Percentiles rank a stretch among this genome's conserved stretches.
These are phyloP conservation scores for Chaetothyriales sp. DNA, from an alignment of 2,329 filamentous ascomycete genomes.

Conservation along the genomic window DNA sequence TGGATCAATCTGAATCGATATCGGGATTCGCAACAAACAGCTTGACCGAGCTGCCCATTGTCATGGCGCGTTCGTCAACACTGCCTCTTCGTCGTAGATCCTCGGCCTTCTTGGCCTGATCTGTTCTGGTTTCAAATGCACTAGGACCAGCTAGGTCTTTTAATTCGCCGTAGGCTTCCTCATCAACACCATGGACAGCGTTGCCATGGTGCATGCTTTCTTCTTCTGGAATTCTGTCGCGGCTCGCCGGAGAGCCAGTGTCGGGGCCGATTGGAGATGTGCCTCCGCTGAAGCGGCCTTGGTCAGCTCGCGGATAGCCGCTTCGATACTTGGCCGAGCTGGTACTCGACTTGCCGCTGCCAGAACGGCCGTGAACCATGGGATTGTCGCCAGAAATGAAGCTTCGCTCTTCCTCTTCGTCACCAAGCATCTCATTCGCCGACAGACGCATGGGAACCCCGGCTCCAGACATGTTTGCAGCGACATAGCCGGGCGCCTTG, in stretches of 20 bases:
- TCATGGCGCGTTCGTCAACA: conserved; percentile 34
- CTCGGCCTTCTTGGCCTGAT: conserved; percentile 28
- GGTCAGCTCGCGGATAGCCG: conserved; percentile 28
- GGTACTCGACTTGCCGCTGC: conserved; percentile 44
- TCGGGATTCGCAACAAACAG: conserved; percentile 36
- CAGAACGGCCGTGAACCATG: conserved; percentile 37
- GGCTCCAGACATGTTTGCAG: conserved; percentile 57
- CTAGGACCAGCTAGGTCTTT: conserved; percentile 35
- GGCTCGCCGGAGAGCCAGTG: conserved; percentile 11
- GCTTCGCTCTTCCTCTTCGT: conserved; percentile 53
- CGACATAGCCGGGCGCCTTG: conserved; percentile 62
- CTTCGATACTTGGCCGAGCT: conserved; percentile 32
- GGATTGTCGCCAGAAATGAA: conserved; percentile 19
- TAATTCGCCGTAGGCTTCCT: conserved; percentile 40
- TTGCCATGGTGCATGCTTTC: conserved; percentile 24
- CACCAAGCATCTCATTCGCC: conserved; percentile 87
- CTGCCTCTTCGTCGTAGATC: conserved; percentile 33
- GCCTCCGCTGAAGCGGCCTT: conserved; percentile 27
- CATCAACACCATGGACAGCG: conserved; percentile 21
- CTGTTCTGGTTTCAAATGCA: conserved; percentile 24
- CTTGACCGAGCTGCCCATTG: conserved; percentile 29
- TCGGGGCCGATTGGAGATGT: conserved; percentile 36
- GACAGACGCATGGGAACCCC: conserved; percentile 83
- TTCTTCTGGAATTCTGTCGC: conserved; percentile 27
- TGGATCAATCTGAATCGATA: conserved; percentile 22